Conservation (phyloP, 2,329 filamentous ascomycete species). For the Phialophora expanda region DNA sequence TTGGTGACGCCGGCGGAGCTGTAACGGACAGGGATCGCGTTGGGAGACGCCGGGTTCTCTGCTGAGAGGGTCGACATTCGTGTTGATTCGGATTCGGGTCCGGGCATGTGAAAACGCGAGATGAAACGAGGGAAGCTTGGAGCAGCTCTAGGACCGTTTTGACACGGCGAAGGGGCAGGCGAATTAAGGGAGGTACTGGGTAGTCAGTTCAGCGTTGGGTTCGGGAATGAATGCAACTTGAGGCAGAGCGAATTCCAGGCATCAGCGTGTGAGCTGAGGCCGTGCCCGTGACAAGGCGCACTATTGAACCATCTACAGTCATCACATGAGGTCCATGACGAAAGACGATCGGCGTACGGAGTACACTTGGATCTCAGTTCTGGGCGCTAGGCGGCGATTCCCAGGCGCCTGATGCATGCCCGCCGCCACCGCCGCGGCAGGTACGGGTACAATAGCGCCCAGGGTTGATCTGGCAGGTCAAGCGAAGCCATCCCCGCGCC, state of each 20-base stretch:
- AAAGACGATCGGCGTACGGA: background rate
- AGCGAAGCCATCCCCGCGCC: conserved; percentile 6
- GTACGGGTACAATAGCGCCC: background rate
- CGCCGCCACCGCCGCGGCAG: background rate
- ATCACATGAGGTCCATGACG: conserved; percentile 24
- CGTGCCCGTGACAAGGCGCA: conserved; percentile 5
- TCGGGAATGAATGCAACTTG: background rate
- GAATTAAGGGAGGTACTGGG: background rate
- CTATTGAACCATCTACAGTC: conserved; percentile 6
- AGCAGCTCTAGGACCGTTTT: background rate
- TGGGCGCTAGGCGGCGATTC: conserved; percentile 14
- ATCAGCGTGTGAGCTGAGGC: background rate
- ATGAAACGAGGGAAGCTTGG: background rate
- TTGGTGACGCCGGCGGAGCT: conserved; percentile 65
- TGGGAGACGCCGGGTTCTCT: conserved; percentile 56
- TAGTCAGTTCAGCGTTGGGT: background rate
- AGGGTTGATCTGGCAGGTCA: background rate
- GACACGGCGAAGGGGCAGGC: background rate
- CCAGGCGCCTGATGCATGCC: background rate
- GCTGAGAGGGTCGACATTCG: conserved; percentile 31
- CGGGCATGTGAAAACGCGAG: conserved; percentile 27
- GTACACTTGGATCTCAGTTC: background rate
- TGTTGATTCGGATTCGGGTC: conserved; percentile 6
- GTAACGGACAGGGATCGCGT: conserved; percentile 73
- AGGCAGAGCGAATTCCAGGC: background rate